phyloP scores from a whole-genome alignment of 805 yeast genomes.

The Priceomyces carsonii region DNA sequence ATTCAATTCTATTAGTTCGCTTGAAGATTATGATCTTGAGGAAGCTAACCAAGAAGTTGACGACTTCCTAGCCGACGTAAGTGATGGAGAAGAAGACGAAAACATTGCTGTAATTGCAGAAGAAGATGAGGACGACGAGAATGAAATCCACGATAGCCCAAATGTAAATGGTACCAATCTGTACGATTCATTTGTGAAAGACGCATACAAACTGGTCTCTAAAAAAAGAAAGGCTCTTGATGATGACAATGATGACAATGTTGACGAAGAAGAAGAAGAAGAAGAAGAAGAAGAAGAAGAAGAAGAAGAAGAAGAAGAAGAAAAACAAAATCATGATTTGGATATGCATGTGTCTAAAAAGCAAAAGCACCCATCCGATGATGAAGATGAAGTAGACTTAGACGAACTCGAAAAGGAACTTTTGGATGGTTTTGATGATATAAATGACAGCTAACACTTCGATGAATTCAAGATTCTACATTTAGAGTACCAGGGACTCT shows the following conservation, averaged over 20 bases:
- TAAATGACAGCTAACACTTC: no score
- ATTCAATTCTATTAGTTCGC: slow-evolving; percentile 30
- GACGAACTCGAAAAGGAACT: slow-evolving; percentile 53
- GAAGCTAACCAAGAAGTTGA: slow-evolving; percentile 47
- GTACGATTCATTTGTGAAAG: slow-evolving; percentile 28
- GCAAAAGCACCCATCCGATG: slow-evolving; percentile 8
- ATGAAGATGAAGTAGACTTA: slow-evolving; percentile 25
- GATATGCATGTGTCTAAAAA: slow-evolving; percentile 6
- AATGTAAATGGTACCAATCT: no score
- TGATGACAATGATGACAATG: slow-evolving; percentile 5
- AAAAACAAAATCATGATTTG: slow-evolving; percentile 1
- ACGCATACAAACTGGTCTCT: slow-evolving; percentile 20
- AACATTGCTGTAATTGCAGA: slow-evolving; percentile 29
- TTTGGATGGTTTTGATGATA: slow-evolving; percentile 53
- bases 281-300: slow-evolving; percentile 9
- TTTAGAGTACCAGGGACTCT: no score
- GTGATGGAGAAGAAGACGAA: slow-evolving; percentile 36
- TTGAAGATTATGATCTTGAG: slow-evolving; percentile 40
- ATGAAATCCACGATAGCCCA: slow-evolving; percentile 3
- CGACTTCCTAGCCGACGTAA: slow-evolving; percentile 48
- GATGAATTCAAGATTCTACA: no score
- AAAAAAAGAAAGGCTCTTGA: slow-evolving; percentile 4
- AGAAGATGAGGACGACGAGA: slow-evolving; percentile 19
- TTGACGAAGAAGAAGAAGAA: slow-evolving; percentile 11
- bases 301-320: slow-evolving; percentile 7